Base-by-base conservation (phyloP, 345 rosid species). In the Pugionium dolabratum region DNA sequence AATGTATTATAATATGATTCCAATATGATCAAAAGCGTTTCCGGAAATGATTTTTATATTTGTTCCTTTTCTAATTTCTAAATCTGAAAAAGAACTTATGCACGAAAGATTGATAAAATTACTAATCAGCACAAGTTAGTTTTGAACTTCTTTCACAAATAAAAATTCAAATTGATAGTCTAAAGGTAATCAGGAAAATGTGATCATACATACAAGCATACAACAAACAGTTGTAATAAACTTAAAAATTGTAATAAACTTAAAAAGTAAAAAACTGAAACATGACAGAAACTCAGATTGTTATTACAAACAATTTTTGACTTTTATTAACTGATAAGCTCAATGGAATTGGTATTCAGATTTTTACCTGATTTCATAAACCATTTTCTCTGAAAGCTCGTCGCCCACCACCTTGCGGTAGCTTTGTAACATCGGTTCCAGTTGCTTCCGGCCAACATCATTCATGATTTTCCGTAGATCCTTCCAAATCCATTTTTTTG, bases 351-450 rank as follows among this genome's bases (percentile, higher is more conserved):
- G 9, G 10, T 45, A 25, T 31, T 51, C 3, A 68, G 41, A 4
- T 50, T 18, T n/a, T 79, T 73, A 88, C 59, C 74, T 78, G 54
- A 88, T 82, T 27, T 78, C 73, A 79, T 85, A 84, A 11, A 84
- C 85, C 82, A 85, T 86, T 65, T 82, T 82, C 82, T 84, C 82
- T 0, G 96, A 80, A 65, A 90, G 78, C 79, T 86, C 81, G 10
- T 49, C 66, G 1, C 97, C 97, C 2, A 94, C 96, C 26, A 73
- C 83, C 59, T 72, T 85, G 69, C 63, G 65, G 75, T 88, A 90
- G 59, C 77, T 78, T 10, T 10, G 78, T 81, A 88, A 69, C 74
- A 75, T 85, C 11, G 81, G 57, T 71, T 86, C 91, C 67, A 90
- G 52, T 75, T 75, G 75, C 37, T 67, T 66, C 77, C 75, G 64